Base-by-base conservation (phyloP, 2,329 filamentous ascomycete genomes). In the Botrytis fragariae region DNA sequence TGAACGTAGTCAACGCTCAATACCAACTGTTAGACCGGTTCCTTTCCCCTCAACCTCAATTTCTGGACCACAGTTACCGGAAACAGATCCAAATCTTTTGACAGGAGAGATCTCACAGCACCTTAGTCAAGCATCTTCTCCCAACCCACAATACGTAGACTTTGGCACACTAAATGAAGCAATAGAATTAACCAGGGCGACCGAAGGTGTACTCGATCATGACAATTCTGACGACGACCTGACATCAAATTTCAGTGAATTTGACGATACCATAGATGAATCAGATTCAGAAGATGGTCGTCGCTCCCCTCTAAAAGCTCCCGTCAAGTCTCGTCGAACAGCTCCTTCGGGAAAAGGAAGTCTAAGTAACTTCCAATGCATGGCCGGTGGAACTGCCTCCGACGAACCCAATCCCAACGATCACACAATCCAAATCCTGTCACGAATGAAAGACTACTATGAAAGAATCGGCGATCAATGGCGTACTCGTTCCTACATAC, bases 381-480 rank as follows among this genome's bases (percentile, higher is more conserved):
- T 88, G 80, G 84, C 82, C 48, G 87, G 86, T 2, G 87, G 87
- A 16, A 85, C 82, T 3, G 84, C 82, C 80, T 82, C 22, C 1
- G 65, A 70, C 2, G 79, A 82, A 0, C 80, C 83, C 20, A 93
- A 92, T 76, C 93, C 93, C 0, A 98, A 98, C 80, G 84, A 85
- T 1, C 84, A 87, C 20, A 97, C 93, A 0, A 94, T 97, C 69
- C 87, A 92, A 64, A 85, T 96, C 3, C 84, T 98, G 8, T 88
- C 94, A 78, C 86, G 92, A 76, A 94, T 98, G 93, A 87, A 89
- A 60, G 87, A 91, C 71, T 92, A 95, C 81, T 97, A 97, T 81
- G 87, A 87, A 7, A 86, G 90, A 10, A 89, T 88, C n/a, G 87
- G 90, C 57, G 94, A 98, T 78, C 87, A 89, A 51, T 98, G 93